These are phyloP conservation scores for Trametes sp. DNA, from an alignment of 1,284 basidiomycete species.

Conservation along the genomic window DNA sequence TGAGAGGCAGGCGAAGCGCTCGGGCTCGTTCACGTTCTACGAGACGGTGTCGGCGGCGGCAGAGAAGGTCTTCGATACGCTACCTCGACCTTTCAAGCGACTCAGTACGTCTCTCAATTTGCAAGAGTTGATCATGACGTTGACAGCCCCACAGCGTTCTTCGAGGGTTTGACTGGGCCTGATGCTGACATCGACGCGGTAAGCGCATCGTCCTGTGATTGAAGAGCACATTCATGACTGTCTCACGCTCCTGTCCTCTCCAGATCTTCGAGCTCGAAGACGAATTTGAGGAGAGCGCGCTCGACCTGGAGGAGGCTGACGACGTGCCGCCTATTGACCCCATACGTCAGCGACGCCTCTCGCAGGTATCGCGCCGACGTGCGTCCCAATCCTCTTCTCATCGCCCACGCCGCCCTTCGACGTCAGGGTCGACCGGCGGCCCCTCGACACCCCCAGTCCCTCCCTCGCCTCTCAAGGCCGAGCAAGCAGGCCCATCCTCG, in stretches of 20 bases:
- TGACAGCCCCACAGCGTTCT: slow-evolving; percentile 48
- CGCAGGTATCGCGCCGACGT: slow-evolving; percentile 43
- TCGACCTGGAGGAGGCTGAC: slow-evolving; percentile 54
- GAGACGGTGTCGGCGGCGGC: slow-evolving; percentile 73
- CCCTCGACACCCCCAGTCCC: slow-evolving; percentile 28
- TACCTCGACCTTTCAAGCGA: slow-evolving; percentile 76
- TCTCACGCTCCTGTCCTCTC: too few species aligned
- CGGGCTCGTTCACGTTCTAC: slow-evolving; percentile 68
- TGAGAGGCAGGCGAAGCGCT: slow-evolving; percentile 79
- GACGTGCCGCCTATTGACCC: slow-evolving; percentile 37
- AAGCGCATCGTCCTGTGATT: slow-evolving; percentile 34
- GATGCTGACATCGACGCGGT: slow-evolving; percentile 80
- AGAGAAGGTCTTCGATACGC: slow-evolving; percentile 73
- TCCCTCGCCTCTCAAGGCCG: slow-evolving; percentile 32
- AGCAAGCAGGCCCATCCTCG: slow-evolving; percentile 28
- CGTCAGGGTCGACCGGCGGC: slow-evolving; percentile 20
- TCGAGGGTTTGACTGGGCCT: slow-evolving; percentile 81
- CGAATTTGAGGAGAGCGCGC: slow-evolving; percentile 63
- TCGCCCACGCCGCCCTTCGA: slow-evolving; percentile 22
- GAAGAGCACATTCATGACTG: slow-evolving; percentile 4
- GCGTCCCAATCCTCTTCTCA: slow-evolving; percentile 29
- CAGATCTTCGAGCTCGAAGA: slow-evolving; percentile 88
- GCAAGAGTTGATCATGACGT: background rate
- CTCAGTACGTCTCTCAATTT: slow-evolving; percentile 67
- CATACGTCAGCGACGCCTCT: slow-evolving; percentile 41